These are phyloP conservation scores for Lagenidium sp. DNA, from an alignment of 352 stramenopile genomes.

Conservation along the genomic window DNA sequence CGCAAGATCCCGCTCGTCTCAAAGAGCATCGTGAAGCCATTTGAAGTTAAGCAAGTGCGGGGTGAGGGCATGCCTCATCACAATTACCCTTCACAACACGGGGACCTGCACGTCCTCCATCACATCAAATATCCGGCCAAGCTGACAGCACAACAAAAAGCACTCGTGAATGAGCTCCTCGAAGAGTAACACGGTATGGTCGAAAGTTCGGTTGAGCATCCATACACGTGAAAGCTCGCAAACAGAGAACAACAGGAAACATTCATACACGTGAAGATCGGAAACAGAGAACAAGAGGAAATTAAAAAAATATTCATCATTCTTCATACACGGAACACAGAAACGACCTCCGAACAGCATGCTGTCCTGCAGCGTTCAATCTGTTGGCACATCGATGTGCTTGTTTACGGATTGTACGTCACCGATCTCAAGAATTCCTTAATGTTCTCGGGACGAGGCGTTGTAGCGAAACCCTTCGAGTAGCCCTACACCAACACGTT, in stretches of 20 bases:
- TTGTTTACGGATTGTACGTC: constrained; percentile 70
- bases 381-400: no score
- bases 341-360: no score
- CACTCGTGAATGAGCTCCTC: constrained; percentile 35
- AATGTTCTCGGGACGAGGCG: constrained; percentile 39
- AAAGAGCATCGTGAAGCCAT: constrained; percentile 87
- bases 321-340: no score
- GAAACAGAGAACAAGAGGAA: no score
- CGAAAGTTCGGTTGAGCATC: no score
- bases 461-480: constrained; percentile 43
- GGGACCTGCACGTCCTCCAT: constrained; percentile 94
- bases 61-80: constrained; percentile 96
- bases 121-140: constrained; percentile 91
- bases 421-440: constrained; percentile 41
- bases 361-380: no score
- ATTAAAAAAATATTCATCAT: no score
- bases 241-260: no score
- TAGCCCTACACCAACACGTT: constrained; percentile 28
- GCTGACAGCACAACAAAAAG: constrained; percentile 85
- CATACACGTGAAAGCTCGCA: no score
- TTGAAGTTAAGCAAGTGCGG: constrained; percentile 87
- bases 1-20: constrained; percentile 84
- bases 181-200: no score
- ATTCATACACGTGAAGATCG: no score
- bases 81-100: constrained; percentile 81